Evolutionary conservation across 108 stramenopile species (phyloP).

Genomic region (Schizochytrium sp.): DNA sequence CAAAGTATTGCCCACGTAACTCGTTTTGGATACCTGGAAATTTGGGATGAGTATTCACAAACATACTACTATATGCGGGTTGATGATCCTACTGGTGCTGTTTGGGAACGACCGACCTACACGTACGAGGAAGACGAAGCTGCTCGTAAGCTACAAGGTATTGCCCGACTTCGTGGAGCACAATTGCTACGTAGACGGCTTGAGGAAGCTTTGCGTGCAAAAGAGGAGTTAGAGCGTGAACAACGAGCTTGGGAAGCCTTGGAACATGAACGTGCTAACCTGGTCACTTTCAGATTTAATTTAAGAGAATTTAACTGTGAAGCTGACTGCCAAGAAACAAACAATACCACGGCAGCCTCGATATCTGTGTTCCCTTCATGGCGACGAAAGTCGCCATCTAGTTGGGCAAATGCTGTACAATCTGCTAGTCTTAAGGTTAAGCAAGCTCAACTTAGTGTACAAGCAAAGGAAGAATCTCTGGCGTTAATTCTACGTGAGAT

Average conservation of each 20-base stretch:
- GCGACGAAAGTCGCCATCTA: not conserved
- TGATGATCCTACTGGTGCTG: not conserved
- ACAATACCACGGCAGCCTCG: not conserved
- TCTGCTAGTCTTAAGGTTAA: not conserved
- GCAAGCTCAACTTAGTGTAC: not conserved
- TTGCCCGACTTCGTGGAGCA: not conserved
- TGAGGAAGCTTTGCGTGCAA: not conserved
- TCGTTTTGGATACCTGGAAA: constrained; percentile 19
- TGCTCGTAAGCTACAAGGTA: not conserved
- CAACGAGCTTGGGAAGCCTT: constrained; percentile 26
- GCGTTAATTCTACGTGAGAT: not conserved
- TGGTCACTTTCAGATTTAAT: not conserved
- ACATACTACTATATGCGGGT: constrained; percentile 12
- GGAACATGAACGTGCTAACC: not conserved
- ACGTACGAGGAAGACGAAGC: constrained; percentile 24
- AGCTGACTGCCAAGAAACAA: not conserved
- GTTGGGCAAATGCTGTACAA: not conserved
- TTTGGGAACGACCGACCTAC: constrained; percentile 55
- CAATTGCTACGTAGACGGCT: not conserved
- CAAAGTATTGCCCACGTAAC: constrained; percentile 12
- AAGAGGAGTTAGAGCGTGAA: not conserved
- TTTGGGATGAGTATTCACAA: constrained; percentile 35
- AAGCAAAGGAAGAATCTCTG: not conserved
- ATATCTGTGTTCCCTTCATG: constrained; percentile 26
- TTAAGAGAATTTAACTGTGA: not conserved